Evolutionary conservation across 345 rosid genomes (phyloP), one percentile per base, ranked within the genome.

Genomic region (Atalantia buxifolia): DNA sequence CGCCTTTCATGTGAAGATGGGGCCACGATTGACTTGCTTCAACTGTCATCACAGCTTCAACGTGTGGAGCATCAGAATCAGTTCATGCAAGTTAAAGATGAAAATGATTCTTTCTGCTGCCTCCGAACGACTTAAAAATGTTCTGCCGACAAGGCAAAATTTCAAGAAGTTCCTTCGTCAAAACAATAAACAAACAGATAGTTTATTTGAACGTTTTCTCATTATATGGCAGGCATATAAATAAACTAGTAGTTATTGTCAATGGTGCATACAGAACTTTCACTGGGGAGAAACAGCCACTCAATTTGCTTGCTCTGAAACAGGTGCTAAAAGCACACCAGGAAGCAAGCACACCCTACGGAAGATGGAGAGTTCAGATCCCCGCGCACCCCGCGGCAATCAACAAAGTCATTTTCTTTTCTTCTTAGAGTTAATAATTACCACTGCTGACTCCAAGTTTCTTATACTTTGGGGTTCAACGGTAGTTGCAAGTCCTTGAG

Each of bases 1-100:
- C 74, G 66, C 48, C 71, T 87, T 62, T 76, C 87, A 30, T 75
- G 75, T 36, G 79, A 75, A 68, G 87, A 86, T 64, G 88, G 80
- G 48, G 61, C 89, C 5, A 91, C 94, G 0, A 87, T 90, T 61
- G 90, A 93, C 89, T 84, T 93, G 87, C 83, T 88, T 35, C 95
- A 88, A 48, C 79, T 95, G 25, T 92, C 98, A 4, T 88, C 93
- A 0, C 93, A 89, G 85, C 97, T 92, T 83, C 91, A 87, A 72
- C 87, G 86, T 69, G 93, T 94, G 38, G 97, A 93, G 79, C 85
- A 78, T 80, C 94, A 89, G 76, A 92, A 90, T 83, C 91, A 81
- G 75, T 87, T 85, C 55, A 74, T 77, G 84, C 85, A 85, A 56
- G 85, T 86, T 55, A 86, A 89, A 77, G 91, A 83, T 36, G 93